Evolutionary conservation across 2,329 filamentous ascomycete species (phyloP).

Genomic region (Xylariaceae sp.): DNA sequence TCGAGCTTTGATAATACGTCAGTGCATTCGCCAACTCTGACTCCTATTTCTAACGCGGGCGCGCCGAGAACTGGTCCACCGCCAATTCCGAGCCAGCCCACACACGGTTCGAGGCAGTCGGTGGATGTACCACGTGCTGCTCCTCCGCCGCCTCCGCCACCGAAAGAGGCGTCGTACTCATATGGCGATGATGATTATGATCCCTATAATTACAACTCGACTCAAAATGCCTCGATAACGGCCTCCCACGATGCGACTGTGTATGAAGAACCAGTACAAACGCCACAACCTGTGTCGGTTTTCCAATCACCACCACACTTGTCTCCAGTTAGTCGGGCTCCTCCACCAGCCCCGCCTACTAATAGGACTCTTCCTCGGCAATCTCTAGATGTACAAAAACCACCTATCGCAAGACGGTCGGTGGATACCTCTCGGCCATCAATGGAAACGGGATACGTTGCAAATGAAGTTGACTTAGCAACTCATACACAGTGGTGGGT

Average conservation of each 20-base stretch:
- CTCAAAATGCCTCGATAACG: constrained; percentile 29
- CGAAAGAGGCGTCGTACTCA: constrained; percentile 44
- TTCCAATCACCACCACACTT: constrained; percentile 45
- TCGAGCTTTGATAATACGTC: constrained; percentile 71
- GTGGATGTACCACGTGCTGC: constrained; percentile 71
- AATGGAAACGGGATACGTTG: constrained; percentile 81
- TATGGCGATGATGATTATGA: constrained; percentile 70
- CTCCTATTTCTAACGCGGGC: constrained; percentile 57
- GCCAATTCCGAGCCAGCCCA: constrained; percentile 65
- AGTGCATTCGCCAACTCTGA: constrained; percentile 57
- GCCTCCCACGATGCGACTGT: constrained; percentile 42
- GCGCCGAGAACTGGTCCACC: constrained; percentile 66
- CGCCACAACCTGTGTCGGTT: constrained; percentile 51
- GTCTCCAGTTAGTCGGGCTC: constrained; percentile 50
- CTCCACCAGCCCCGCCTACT: constrained; percentile 44
- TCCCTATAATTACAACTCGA: constrained; percentile 59
- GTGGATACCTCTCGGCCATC: constrained; percentile 76
- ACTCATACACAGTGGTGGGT: constrained; percentile 84
- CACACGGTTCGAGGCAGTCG: constrained; percentile 58
- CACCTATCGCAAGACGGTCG: constrained; percentile 58
- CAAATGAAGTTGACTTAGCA: constrained; percentile 81
- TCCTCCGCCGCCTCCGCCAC: constrained; percentile 66
- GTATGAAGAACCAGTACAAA: constrained; percentile 52
- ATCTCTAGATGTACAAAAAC: constrained; percentile 67
- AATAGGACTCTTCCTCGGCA: constrained; percentile 51